Percentiles rank a stretch among this genome's conserved stretches.
These are phyloP conservation scores for Brassica cretica DNA, from an alignment of 345 rosid genomes.

Conservation along the genomic window DNA sequence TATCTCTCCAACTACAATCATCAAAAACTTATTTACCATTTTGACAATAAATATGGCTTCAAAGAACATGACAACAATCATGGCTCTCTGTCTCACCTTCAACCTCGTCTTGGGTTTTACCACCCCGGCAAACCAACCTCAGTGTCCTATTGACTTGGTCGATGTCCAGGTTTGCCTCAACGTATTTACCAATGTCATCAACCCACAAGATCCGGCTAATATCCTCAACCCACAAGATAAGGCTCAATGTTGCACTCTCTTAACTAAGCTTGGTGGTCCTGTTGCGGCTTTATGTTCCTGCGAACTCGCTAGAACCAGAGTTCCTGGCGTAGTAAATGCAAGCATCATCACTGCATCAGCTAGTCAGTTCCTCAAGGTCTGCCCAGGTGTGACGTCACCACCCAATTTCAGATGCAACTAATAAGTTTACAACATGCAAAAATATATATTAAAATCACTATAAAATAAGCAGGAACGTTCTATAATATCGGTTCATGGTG, in stretches of 20 bases:
- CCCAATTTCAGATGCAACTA: neutral
- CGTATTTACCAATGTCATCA: neutral
- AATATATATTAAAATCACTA: neutral
- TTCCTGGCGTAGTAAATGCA: neutral
- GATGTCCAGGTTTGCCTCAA: neutral
- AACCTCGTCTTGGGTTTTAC: slow-evolving; percentile 25
- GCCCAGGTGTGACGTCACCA: neutral
- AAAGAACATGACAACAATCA: slow-evolving; percentile 16
- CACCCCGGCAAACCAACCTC: neutral
- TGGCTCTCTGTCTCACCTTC: slow-evolving; percentile 24
- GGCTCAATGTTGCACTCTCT: neutral
- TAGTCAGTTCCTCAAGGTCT: neutral
- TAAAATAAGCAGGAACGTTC: neutral
- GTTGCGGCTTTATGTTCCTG: neutral
- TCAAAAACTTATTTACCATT: neutral
- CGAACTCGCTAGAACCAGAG: neutral
- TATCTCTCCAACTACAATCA: neutral
- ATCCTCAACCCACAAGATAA: neutral
- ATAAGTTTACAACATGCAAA: neutral
- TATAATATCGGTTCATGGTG: neutral
- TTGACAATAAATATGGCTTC: slow-evolving; percentile 19
- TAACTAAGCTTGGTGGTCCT: neutral
- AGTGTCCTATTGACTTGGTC: neutral
- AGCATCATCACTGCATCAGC: neutral
- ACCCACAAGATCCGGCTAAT: neutral